Conservation (phyloP, 2,329 filamentous ascomycete species). For the Fusarium irregulare region DNA sequence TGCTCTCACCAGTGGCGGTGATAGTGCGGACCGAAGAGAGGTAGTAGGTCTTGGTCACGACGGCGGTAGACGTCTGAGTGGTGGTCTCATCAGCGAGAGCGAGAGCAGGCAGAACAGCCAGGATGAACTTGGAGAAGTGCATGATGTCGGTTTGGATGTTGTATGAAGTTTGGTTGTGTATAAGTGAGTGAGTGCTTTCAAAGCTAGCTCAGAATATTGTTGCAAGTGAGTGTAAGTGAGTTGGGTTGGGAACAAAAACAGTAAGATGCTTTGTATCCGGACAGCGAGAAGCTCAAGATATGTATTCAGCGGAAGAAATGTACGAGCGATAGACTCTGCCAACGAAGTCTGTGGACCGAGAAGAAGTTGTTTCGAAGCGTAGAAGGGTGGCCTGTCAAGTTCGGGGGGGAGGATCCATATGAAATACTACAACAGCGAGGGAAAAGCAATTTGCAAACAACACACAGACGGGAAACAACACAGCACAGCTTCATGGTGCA, state of each 20-base stretch:
- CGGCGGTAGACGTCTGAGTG: constrained; percentile 63
- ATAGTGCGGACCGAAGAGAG: constrained; percentile 60
- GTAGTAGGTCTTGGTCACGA: constrained; percentile 64
- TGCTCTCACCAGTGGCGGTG: constrained; percentile 48
- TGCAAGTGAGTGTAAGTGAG: constrained; percentile 39
- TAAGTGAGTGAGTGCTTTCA: constrained; percentile 42
- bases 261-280: constrained; percentile 48
- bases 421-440: constrained; percentile 37
- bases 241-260: constrained; percentile 21
- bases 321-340: constrained; percentile 62
- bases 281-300: constrained; percentile 29
- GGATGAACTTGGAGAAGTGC: constrained; percentile 57
- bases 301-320: constrained; percentile 39
- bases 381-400: constrained; percentile 32
- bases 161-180: constrained; percentile 7
- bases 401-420: constrained; percentile 37
- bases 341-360: constrained; percentile 61
- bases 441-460: constrained; percentile 26
- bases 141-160: constrained; percentile 46
- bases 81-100: constrained; percentile 59
- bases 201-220: constrained; percentile 33
- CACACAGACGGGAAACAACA: constrained; percentile 27
- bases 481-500: constrained; percentile 19
- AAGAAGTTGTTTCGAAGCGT: constrained; percentile 40
- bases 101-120: constrained; percentile 65